Evolutionary conservation across 345 rosid species (phyloP).

Genomic region (Pugionium dolabratum): DNA sequence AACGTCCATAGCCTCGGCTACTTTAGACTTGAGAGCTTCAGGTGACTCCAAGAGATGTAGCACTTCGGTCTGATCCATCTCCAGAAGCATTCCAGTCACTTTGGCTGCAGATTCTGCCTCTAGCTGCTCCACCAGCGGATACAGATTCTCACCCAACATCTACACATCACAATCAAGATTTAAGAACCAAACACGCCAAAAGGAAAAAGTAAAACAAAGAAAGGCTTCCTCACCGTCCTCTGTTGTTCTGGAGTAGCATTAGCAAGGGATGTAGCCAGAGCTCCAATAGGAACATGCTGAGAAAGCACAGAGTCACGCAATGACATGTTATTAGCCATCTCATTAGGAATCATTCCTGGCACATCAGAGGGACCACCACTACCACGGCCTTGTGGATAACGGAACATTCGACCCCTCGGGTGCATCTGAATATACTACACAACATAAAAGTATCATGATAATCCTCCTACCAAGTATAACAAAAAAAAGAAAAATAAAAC

Average conservation of each 20-base stretch:
- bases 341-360: constrained; percentile 73
- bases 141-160: constrained; percentile 96
- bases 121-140: constrained; percentile 89
- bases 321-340: constrained; percentile 57
- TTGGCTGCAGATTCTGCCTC: constrained; percentile 90
- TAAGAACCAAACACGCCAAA: constrained; percentile 9
- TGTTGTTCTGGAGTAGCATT: constrained; percentile 85
- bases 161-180: constrained; percentile 2
- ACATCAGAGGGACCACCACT: constrained; percentile 50
- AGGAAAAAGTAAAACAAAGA: neutral
- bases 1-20: constrained; percentile 97
- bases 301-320: constrained; percentile 58
- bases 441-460: neutral
- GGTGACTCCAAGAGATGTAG: constrained; percentile 93
- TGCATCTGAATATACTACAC: constrained; percentile 53
- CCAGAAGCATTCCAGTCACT: constrained; percentile 96
- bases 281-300: constrained; percentile 76
- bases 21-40: constrained; percentile 84
- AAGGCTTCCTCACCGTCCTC: constrained; percentile 61
- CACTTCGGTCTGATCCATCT: constrained; percentile 97
- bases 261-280: constrained; percentile 84
- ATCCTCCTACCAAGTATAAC: neutral
- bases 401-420: constrained; percentile 69
- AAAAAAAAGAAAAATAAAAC: neutral
- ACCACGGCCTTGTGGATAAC: constrained; percentile 78